Base-by-base conservation (phyloP, 768 basidiomycete species). In the Mycena haematopus region DNA sequence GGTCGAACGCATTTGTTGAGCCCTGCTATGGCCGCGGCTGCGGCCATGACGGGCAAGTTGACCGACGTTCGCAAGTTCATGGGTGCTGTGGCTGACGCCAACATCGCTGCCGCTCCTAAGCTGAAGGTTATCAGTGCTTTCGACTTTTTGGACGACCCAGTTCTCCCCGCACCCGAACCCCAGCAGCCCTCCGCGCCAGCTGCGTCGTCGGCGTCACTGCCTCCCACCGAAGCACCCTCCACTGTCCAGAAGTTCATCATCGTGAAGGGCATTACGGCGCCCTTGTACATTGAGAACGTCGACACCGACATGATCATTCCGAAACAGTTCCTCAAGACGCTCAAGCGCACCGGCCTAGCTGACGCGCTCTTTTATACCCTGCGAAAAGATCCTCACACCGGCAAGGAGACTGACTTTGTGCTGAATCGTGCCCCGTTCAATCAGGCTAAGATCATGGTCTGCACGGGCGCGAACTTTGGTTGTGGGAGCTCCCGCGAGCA, bases 221-320 rank as follows among this genome's bases (percentile, higher is more conserved):
- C 85, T 35, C 70, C 80, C 10, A 63, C 75, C 9, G 72, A 82
- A 29, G 76, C 82, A 1, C 78, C 82, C 15, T 82, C 84, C 19
- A 76, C 77, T 19, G 81, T 83, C 52, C 78, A 80, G 66, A 90
- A 89, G 67, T 93, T 94, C 74, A 84, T 79, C 54, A 70, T 88
- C 52, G 75, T 93, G 55, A 87, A 86, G 71, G 92, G 92, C 44
- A 84, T 92, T 57, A 84, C 90, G 45, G 91, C 90, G 11, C 91
- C 92, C n/a, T 70, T 93, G 75, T 82, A 89, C 73, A 89, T 90
- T 47, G 86, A 89, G 63, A 93, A 94, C 68, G 88, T 95, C 65
- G 94, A 96, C 76, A 96, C 94, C 49, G 94, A 96, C 70, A 91
- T 90, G 86, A 93, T 96, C 74, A 95, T 96, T 71, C 94, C 94